Evolutionary conservation across 805 yeast species (phyloP), one percentile per base, ranked within the genome.

Genomic region (Saccharomyces mikatae): DNA sequence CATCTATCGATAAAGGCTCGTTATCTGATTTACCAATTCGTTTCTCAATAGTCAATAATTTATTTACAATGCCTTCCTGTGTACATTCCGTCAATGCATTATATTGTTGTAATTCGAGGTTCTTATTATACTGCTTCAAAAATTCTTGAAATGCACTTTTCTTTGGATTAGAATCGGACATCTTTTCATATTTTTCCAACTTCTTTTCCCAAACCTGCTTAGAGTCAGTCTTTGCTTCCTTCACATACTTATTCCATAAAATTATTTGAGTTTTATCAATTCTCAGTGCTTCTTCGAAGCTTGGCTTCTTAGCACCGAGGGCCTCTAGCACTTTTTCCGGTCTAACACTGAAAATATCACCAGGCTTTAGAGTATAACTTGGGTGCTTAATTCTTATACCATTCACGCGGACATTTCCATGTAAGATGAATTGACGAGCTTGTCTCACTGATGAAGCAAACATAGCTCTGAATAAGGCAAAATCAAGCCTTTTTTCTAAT

Each of bases 361-460:
- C 98, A 13, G 92, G 82, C 58, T 79, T 74, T 64, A 92, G 76
- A 11, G 84, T 81, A 69, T 77, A 92, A 6, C 89, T 82, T 4
- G 97, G 96, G 62, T 87, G 88, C 62, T 78, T 80, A 57, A 91
- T 84, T 14, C 75, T 76, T 36, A 85, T 80, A 9, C 96, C 97
- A 67, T 92, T 94, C 44, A 92, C 98, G 58, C 77, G 75, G 11
- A 92, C 98, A 59, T 84, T 76, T 1, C 96, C 96, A 49, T 82
- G 83, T 14, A 87, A 71, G 56, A 94, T 84, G 64, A 87, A 89
- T 67, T 87, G 90, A 62, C 97, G 81, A 2, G 99, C 96, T 72
- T 92, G 98, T 76, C 97, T 84, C 3, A 89, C 82, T 6, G 96
- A 87, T 4, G 96, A 81, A 4, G 98, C 96, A 75, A 92, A 90